These are phyloP conservation scores for Ustilaginoidea virens DNA, from an alignment of 2,329 filamentous ascomycete genomes.

Conservation along the genomic window DNA sequence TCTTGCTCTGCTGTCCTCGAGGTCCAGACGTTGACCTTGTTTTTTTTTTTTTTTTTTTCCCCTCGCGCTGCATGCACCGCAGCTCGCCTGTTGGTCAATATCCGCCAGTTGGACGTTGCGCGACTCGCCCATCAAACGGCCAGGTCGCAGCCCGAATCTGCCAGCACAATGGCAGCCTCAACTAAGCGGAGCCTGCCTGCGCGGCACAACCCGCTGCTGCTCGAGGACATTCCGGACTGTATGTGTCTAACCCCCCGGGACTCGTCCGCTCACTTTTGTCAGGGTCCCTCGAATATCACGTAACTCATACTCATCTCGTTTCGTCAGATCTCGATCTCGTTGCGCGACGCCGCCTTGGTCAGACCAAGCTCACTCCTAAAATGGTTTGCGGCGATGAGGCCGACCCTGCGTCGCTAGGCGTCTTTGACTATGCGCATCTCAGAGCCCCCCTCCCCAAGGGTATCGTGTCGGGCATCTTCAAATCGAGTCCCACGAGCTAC, in stretches of 20 bases:
- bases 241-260: too few species aligned
- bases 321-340: constrained; percentile 56
- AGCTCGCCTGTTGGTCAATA: too few species aligned
- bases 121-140: too few species aligned
- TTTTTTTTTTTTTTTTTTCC: too few species aligned
- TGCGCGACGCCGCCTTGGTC: constrained; percentile 72
- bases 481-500: constrained; percentile 77
- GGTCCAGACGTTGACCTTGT: too few species aligned
- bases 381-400: constrained; percentile 60
- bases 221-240: constrained; percentile 49
- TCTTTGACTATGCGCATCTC: constrained; percentile 92
- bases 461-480: constrained; percentile 85
- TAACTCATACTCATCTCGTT: constrained; percentile 1
- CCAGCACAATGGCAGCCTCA: constrained; percentile 18
- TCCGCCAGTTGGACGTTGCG: too few species aligned
- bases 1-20: too few species aligned
- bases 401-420: constrained; percentile 58
- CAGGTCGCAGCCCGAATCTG: too few species aligned
- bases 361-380: constrained; percentile 79
- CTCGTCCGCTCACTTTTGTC: background rate
- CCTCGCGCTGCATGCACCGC: too few species aligned
- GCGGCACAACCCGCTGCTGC: constrained; percentile 50
- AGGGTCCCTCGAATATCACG: background rate
- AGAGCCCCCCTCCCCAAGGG: constrained; percentile 86
- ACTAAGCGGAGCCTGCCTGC: constrained; percentile 36